Base-by-base conservation (phyloP, 441 rosid species). In the Melastoma candidum region DNA sequence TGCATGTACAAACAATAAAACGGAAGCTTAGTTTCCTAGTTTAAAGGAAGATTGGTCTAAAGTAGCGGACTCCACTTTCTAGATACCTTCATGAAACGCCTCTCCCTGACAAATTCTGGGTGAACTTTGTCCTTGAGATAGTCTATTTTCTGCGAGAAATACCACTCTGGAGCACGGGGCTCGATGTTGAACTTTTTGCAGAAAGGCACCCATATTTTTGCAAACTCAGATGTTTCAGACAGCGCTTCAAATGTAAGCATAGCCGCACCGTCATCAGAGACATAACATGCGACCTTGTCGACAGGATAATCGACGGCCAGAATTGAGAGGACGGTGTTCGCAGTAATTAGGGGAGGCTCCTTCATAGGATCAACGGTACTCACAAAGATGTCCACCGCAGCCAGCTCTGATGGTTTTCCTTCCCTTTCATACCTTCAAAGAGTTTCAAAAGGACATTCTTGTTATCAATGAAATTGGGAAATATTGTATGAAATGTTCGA, bases 161-260 rank as follows among this genome's bases (percentile, higher is more conserved):
- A 92, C 87, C 87, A 88, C 59, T 92, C 98, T 7, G 98, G 98
- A 66, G 98, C 98, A 22, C 98, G 85, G 4, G 98, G 98, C 66
- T 92, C 97, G 48, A 92, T 85, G 49, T 47, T 70, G 61, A 71
- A 85, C 64, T 76, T 85, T 79, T 85, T 88, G 71, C 95, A 88
- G 72, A 92, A 92, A 32, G 98, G 97, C 49, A 92, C 97, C 98
- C 98, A 92, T 65, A 85, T 92, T 58, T 83, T 80, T 7, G 98
- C 97, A 63, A 92, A 88, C 70, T 88, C 95, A 1, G 98, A 84
- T 49, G 98, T 88, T 71, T 92, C 98, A 0, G 97, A 92, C 17
- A 92, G 86, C 48, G 98, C 94, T 80, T 92, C 98, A 45, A 92
- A 88, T 22, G 97, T 88, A 36, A 88, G 97, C 98, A 92, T 92